These are phyloP conservation scores for Pseudocercospora fijiensis DNA, from an alignment of 2,329 filamentous ascomycete species.

Conservation along the genomic window DNA sequence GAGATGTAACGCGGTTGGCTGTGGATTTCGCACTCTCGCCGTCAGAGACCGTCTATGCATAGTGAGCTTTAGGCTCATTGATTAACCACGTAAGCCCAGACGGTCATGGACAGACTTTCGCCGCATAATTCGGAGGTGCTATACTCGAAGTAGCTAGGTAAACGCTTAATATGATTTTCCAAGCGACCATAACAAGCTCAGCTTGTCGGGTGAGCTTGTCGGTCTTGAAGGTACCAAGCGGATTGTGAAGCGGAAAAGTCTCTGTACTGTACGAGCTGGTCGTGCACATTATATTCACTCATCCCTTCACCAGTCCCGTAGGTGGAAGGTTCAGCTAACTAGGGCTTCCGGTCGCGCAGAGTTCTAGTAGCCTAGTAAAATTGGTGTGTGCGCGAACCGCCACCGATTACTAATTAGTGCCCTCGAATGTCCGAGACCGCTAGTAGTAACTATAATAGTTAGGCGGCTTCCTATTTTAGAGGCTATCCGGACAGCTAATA, in stretches of 20 bases:
- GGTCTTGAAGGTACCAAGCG: neutral
- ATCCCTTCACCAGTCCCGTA: too few species aligned
- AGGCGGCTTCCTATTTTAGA: too few species aligned
- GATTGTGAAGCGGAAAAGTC: neutral
- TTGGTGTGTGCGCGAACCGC: too few species aligned
- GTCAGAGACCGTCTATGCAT: neutral
- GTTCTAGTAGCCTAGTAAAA: too few species aligned
- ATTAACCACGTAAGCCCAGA: conserved; percentile 16
- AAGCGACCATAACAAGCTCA: conserved; percentile 10
- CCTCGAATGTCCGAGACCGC: too few species aligned
- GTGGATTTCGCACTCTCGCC: conserved; percentile 3
- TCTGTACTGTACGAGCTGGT: too few species aligned
- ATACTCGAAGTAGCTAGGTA: neutral
- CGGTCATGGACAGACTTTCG: conserved; percentile 13
- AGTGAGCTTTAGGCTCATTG: conserved; percentile 18
- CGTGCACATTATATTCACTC: too few species aligned
- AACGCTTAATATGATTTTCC: neutral
- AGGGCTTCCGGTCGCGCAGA: too few species aligned
- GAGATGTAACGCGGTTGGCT: conserved; percentile 9
- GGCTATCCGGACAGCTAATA: too few species aligned
- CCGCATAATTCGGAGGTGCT: conserved; percentile 8
- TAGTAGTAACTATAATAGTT: too few species aligned
- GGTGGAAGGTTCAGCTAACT: too few species aligned
- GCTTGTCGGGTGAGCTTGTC: conserved; percentile 16
- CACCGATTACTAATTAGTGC: too few species aligned